Conservation (phyloP, 441 rosid species). For the Aquilaria agallochum region DNA sequence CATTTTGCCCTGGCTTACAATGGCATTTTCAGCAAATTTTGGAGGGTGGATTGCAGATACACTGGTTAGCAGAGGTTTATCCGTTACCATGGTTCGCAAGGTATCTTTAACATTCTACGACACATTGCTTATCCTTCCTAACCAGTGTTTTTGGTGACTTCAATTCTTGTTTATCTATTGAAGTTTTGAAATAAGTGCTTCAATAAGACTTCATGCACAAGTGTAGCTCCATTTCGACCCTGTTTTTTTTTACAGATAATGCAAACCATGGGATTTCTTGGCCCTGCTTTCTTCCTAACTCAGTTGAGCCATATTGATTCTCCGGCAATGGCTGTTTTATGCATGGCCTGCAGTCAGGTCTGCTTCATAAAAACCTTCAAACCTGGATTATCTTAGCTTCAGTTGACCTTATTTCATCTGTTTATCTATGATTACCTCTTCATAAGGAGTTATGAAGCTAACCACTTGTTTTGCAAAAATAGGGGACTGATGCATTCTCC, state of each 20-base stretch:
- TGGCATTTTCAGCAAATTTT: conserved; percentile 88
- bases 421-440: too few relatives aligned
- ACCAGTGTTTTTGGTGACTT: background rate
- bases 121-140: background rate
- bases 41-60: conserved; percentile 99
- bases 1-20: conserved; percentile 90
- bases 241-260: conserved; percentile 49
- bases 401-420: background rate
- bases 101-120: conserved; percentile 25
- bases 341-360: conserved; percentile 98
- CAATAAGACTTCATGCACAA: too few relatives aligned
- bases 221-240: too few relatives aligned
- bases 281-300: conserved; percentile 94
- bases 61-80: conserved; percentile 72
- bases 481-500: conserved; percentile 92
- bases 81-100: conserved; percentile 89
- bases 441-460: background rate
- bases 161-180: too few relatives aligned
- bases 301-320: conserved; percentile 88
- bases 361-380: conserved; percentile 7
- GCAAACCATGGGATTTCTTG: conserved; percentile 96
- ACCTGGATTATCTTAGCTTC: background rate
- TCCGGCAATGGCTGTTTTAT: conserved; percentile 88
- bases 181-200: too few relatives aligned
- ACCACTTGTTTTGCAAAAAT: background rate